These are phyloP conservation scores for Plasmodium sp. DNA, from an alignment of 169 alveolate genomes.

Conservation along the genomic window DNA sequence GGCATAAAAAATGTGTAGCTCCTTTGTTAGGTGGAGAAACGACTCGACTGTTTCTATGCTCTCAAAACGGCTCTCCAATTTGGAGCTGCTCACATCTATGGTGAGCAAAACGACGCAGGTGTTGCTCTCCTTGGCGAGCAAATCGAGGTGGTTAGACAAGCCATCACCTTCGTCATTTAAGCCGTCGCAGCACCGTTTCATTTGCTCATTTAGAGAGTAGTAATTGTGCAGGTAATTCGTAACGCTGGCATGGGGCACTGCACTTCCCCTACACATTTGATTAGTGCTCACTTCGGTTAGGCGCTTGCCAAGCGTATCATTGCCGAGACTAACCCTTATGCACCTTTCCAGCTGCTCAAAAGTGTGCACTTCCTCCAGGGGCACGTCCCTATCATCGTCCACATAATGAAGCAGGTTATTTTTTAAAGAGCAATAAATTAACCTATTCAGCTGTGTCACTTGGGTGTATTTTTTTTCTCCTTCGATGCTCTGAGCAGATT, in stretches of 20 bases:
- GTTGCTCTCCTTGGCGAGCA: not conserved
- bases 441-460: constrained; percentile 6
- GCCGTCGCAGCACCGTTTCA: not conserved
- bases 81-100: not conserved
- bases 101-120: constrained; percentile 9
- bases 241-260: not conserved
- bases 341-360: constrained; percentile 38
- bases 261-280: not conserved
- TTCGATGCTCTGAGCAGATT: not conserved
- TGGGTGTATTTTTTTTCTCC: constrained; percentile 1
- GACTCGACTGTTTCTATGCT: constrained; percentile 4
- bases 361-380: constrained; percentile 11
- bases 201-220: constrained; percentile 12
- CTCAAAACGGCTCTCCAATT: not conserved
- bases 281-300: not conserved
- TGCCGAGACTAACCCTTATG: not conserved
- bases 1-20: constrained; percentile 8
- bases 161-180: not conserved
- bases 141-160: not conserved
- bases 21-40: not conserved
- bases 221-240: not conserved
- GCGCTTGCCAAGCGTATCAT: not conserved
- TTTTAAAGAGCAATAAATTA: constrained; percentile 38
- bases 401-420: constrained; percentile 16
- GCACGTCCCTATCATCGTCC: not conserved